phyloP scores from a whole-genome alignment of 805 yeast genomes.

The Ogataea polymorpha region DNA sequence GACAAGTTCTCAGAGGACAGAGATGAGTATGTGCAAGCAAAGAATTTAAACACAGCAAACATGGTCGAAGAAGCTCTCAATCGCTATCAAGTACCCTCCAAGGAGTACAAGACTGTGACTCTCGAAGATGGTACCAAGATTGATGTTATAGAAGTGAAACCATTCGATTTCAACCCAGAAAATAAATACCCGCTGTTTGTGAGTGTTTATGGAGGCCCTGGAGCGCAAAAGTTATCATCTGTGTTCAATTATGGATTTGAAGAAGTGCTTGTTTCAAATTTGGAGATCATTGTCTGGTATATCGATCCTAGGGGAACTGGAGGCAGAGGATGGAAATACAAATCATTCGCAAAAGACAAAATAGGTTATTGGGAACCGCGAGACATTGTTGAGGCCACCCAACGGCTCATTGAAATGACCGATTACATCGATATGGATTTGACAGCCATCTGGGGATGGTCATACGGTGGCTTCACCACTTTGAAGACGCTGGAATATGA shows the following conservation, averaged over 20 bases:
- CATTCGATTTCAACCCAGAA: conserved; percentile 45
- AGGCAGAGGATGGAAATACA: conserved; percentile 68
- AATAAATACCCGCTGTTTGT: conserved; percentile 62
- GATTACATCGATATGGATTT: conserved; percentile 48
- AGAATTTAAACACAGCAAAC: conserved; percentile 17
- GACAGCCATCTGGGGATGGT: conserved; percentile 85
- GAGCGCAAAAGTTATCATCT: conserved; percentile 56
- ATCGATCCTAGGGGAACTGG: conserved; percentile 85
- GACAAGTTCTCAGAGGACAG: conserved; percentile 10
- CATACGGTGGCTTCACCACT: conserved; percentile 79
- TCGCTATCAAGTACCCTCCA: conserved; percentile 49
- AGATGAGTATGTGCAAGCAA: conserved; percentile 11
- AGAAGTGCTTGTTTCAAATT: conserved; percentile 52
- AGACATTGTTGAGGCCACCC: conserved; percentile 54
- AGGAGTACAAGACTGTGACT: conserved; percentile 33
- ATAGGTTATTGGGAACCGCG: conserved; percentile 78
- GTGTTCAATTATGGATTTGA: conserved; percentile 52
- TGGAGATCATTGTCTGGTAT: conserved; percentile 59
- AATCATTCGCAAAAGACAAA: conserved; percentile 50
- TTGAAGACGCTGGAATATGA: conserved; percentile 72
- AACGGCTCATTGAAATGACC: conserved; percentile 45
- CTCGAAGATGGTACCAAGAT: conserved; percentile 37
- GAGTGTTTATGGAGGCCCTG: conserved; percentile 79
- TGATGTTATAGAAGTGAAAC: conserved; percentile 60
- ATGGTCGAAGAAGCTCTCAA: conserved; percentile 19